These are phyloP conservation scores for Lachnellula subtilissima DNA, from an alignment of 2,329 filamentous ascomycete species.

Conservation along the genomic window DNA sequence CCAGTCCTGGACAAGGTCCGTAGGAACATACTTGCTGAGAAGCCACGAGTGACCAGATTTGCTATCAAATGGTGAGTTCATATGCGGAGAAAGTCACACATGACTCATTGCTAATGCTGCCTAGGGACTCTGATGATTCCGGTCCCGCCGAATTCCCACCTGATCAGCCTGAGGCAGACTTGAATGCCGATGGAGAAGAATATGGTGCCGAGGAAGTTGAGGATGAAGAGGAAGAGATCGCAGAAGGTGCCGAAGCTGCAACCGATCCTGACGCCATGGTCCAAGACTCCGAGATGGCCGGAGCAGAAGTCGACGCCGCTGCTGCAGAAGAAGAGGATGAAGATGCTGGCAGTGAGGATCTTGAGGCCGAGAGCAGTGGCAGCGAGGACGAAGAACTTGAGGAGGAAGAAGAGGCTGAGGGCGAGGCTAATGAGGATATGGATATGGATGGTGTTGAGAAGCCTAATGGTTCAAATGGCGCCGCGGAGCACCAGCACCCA, in stretches of 20 bases:
- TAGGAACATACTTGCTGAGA: constrained; percentile 91
- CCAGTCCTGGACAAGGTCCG: constrained; percentile 87
- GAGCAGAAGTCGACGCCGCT: constrained; percentile 50
- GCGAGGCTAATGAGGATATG: constrained; percentile 42
- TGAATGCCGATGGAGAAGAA: constrained; percentile 75
- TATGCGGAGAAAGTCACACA: background rate
- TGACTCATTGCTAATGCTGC: constrained; percentile 21
- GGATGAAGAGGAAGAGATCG: constrained; percentile 58
- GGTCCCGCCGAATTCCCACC: constrained; percentile 94
- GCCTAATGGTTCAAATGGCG: constrained; percentile 17
- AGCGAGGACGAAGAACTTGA: constrained; percentile 48
- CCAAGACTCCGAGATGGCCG: constrained; percentile 73
- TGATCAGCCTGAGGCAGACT: constrained; percentile 93
- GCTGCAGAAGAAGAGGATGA: constrained; percentile 62
- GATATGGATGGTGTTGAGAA: constrained; percentile 42
- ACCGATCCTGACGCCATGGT: constrained; percentile 40
- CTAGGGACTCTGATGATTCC: constrained; percentile 89
- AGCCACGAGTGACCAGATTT: constrained; percentile 94
- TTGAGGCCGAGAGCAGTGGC: constrained; percentile 71
- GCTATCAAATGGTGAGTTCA: constrained; percentile 89
- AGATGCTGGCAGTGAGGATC: constrained; percentile 66
- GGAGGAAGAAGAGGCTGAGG: constrained; percentile 46
- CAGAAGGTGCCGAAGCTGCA: constrained; percentile 46
- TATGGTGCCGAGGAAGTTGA: constrained; percentile 90
- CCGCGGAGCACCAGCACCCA: constrained; percentile 10